Evolutionary conservation across 257 asterid genomes (phyloP).

Genomic region (Lithospermum erythrorhizon): DNA sequence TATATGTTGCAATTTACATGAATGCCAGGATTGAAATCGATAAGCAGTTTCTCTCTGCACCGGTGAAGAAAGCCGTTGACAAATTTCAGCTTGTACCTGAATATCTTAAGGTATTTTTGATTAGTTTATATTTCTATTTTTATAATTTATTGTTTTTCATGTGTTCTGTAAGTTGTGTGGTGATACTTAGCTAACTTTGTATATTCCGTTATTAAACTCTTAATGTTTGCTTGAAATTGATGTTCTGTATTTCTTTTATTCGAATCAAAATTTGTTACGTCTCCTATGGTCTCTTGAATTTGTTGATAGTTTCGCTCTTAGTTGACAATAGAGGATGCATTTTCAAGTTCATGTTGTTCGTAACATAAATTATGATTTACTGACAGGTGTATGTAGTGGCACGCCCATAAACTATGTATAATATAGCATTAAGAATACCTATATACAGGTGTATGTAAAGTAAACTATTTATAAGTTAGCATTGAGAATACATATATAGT

Average conservation of each 20-base stretch:
- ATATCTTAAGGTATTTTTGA: constrained; percentile 50
- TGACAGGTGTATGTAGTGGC: too few relatives aligned
- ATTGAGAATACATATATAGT: too few relatives aligned
- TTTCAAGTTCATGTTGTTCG: too few relatives aligned
- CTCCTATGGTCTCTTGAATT: too few relatives aligned
- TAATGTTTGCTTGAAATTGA: not conserved
- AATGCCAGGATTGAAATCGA: constrained; percentile 26
- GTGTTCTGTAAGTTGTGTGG: not conserved
- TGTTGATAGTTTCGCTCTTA: too few relatives aligned
- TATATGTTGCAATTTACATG: not conserved
- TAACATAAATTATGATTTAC: too few relatives aligned
- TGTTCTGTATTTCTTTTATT: not conserved
- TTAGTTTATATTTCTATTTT: not conserved
- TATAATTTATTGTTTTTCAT: not conserved
- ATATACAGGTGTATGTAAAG: too few relatives aligned
- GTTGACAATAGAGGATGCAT: too few relatives aligned
- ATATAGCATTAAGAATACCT: too few relatives aligned
- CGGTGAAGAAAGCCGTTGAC: constrained; percentile 54
- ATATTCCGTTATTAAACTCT: not conserved
- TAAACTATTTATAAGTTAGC: too few relatives aligned
- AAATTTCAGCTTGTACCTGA: constrained; percentile 76
- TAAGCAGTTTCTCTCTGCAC: constrained; percentile 52
- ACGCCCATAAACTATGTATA: too few relatives aligned
- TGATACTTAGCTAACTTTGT: not conserved
- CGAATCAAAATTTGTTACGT: too few relatives aligned